Percentiles rank a stretch among this genome's conserved stretches.
Conservation (phyloP, 2,329 filamentous ascomycete genomes). For the Zymoseptoria passerinii region DNA sequence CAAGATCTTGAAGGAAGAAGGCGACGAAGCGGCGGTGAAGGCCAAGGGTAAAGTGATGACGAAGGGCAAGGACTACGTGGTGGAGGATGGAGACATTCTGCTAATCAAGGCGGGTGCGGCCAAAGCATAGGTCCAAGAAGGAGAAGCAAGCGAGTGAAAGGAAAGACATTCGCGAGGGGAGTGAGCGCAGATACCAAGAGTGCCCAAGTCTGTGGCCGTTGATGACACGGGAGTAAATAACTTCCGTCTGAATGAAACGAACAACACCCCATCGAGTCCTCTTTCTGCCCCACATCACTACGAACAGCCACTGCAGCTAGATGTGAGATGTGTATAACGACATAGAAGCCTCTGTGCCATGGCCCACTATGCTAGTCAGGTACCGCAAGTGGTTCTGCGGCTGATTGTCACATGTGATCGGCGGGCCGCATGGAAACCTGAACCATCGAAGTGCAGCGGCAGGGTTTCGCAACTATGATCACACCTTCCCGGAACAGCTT, state of each 20-base stretch:
- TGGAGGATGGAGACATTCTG: slow-evolving; percentile 73
- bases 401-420: background rate
- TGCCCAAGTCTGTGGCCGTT: slow-evolving; percentile 3
- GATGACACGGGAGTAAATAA: background rate
- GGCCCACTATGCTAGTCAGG: background rate
- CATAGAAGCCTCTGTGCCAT: background rate
- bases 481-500: background rate
- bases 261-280: background rate
- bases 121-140: slow-evolving; percentile 42
- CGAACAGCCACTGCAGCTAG: too few species aligned
- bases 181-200: background rate
- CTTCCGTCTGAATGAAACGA: slow-evolving; percentile 5
- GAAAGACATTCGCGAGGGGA: background rate
- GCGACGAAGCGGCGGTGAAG: slow-evolving; percentile 82
- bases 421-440: background rate
- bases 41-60: slow-evolving; percentile 95
- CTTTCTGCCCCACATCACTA: background rate
- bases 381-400: background rate
- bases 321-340: background rate
- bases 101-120: slow-evolving; percentile 86
- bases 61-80: slow-evolving; percentile 95
- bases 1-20: slow-evolving; percentile 68
- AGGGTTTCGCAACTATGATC: slow-evolving; percentile 1
- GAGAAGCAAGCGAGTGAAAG: background rate
- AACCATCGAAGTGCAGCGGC: background rate